Evolutionary conservation across 345 rosid species (phyloP), one percentile per base, ranked within the genome.

Genomic region (Sisymbrium irio): DNA sequence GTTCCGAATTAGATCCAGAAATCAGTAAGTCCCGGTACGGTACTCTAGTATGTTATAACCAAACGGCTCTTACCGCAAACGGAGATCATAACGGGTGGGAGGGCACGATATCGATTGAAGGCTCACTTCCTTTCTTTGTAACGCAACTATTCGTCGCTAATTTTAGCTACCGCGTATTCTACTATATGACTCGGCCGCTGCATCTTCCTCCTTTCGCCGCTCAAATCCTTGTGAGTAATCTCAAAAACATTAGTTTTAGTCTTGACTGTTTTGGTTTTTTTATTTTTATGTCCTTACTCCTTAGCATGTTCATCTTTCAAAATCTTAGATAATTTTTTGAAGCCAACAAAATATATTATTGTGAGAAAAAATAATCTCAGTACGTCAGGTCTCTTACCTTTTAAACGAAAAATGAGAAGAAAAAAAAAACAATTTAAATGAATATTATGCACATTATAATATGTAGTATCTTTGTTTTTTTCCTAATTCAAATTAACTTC

Each of bases 121-220:
- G 5, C 4, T 32, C 60, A 17, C 32, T 68, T 47, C 81, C 81
- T 53, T 1, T 4, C 70, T 72, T 78, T 19, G 11, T 73, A 0
- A 46, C 30, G 2, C 81, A 78, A 37, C 32, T 78, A 0, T 69
- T 56, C 46, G 53, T 68, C 37, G 58, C 81, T 13, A 78, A 78
- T 30, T 14, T 67, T 13, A 5, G 0, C 17, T 78, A 67, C 40
- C 78, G 71, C 11, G 1, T 62, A 0, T 1, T 78, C 47, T 67
- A 66, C 22, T 54, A 69, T 32, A 3, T 78, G 40, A 60, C 25
- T 28, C 71, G 78, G 1, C 71, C 70, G 42, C 33, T 78, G 4
- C 6, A 9, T n/a, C 28, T 78, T 67, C 81, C 81, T 60, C 78
- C 78, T 61, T 73, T 78, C 47, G 78, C 73, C 46, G 71, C 81